Evolutionary conservation across 257 asterid genomes (phyloP), one percentile per base, ranked within the genome.

Genomic region (Anisodus acutangulus): DNA sequence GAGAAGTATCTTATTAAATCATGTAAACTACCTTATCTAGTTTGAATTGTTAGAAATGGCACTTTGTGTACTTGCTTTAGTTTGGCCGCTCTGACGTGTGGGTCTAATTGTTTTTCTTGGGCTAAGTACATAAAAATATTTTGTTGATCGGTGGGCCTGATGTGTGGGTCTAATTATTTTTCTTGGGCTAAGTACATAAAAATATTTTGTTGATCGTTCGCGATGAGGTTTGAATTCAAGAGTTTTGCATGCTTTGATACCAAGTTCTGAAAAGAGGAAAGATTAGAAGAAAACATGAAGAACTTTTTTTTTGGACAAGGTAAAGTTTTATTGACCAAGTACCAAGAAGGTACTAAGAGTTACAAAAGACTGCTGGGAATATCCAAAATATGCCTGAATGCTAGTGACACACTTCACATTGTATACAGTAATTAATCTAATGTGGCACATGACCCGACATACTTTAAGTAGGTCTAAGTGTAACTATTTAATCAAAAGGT

Each of bases 351-450:
- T 31, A 31, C 35, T 31, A 31, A 31, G 35, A 31, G 35, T 31
- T 31, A 31, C 35, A 31, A 31, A 31, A 31, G 35, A 31, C 35
- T 31, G 2, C 35, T 31, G 35, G 35, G 35, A 31, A 31, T 31
- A 31, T 31, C 35, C 35, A 31, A 31, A 31, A 31, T 70, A 71
- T 0, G 17, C 54, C 3, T n/a, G 16, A 71, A 16, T 58, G 63
- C 63, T 58, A 13, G 16, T 16, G 37, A 43, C 17, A 9, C 9
- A 71, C 54, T 69, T 71, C n/a, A 71, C 79, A 26, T 2, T 43
- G 79, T 22, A 41, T n/a, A 71, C 13, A 71, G 17, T 43, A 71
- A 43, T 71, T n/a, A 43, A 71, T n/a, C 57, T 17, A 71, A 71
- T 43, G 37, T 43, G 35, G 31, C 57, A 43, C 79, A 71, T 19